phyloP scores from a whole-genome alignment of 176 grass and related monocot species.

The Eleusine coracana region DNA sequence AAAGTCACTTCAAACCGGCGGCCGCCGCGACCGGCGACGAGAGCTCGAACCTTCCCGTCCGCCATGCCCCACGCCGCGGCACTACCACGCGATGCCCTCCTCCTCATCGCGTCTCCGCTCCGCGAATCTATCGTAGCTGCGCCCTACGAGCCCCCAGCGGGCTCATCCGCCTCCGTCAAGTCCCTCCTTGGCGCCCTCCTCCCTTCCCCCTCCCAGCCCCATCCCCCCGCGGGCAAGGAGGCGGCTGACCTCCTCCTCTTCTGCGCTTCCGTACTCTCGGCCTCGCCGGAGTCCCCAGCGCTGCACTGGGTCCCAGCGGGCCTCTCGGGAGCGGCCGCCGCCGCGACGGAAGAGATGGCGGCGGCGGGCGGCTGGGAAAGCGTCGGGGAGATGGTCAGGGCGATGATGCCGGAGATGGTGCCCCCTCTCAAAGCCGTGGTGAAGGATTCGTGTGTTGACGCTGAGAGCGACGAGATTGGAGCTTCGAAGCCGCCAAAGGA shows the following conservation, averaged over 20 bases:
- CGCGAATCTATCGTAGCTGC: constrained; percentile 49
- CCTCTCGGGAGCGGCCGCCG: constrained; percentile 41
- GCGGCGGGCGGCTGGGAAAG: constrained; percentile 41
- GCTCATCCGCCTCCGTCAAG: constrained; percentile 66
- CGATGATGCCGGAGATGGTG: constrained; percentile 53
- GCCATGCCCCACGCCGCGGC: constrained; percentile 11
- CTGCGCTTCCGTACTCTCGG: constrained; percentile 49
- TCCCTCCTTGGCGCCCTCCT: constrained; percentile 66
- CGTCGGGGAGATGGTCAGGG: constrained; percentile 54
- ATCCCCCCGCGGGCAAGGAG: constrained; percentile 19
- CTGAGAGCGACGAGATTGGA: constrained; percentile 55
- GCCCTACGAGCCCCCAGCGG: constrained; percentile 51
- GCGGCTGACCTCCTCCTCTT: constrained; percentile 59
- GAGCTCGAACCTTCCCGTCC: not conserved
- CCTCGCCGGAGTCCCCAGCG: constrained; percentile 46
- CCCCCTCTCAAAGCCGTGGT: constrained; percentile 62
- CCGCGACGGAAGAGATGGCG: constrained; percentile 37
- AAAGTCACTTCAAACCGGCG: not conserved
- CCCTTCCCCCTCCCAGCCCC: not conserved
- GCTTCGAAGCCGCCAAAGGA: constrained; percentile 56
- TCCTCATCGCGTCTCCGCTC: constrained; percentile 44
- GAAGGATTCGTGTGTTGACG: constrained; percentile 58
- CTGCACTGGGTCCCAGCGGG: constrained; percentile 68
- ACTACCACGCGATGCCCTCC: constrained; percentile 13
- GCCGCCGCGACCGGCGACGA: constrained; percentile 8